A percentile compares a stretch with the other conserved stretches of the same genome.
phyloP scores from a whole-genome alignment of 2,329 filamentous ascomycete species.

The Dactylellina drechsleri region DNA sequence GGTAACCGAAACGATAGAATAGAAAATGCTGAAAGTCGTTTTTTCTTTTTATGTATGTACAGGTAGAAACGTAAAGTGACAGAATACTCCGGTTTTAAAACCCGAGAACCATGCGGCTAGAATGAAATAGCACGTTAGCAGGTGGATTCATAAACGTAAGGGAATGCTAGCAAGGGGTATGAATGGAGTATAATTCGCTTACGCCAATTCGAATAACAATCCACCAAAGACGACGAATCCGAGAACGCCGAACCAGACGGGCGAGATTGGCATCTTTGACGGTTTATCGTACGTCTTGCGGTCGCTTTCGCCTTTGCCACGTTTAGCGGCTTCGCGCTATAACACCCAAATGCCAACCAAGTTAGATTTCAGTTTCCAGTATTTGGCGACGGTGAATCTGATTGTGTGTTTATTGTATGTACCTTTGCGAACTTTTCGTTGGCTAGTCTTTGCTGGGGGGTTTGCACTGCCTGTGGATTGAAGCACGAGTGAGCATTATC shows the following conservation, averaged over 20 bases:
- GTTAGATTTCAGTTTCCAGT: neutral
- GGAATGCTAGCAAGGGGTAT: neutral
- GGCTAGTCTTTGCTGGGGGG: slow-evolving; percentile 80
- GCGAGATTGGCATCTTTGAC: slow-evolving; percentile 71
- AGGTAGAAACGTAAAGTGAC: neutral
- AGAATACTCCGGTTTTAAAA: slow-evolving; percentile 5
- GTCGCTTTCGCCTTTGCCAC: slow-evolving; percentile 76
- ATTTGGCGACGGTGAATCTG: neutral
- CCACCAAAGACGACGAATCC: slow-evolving; percentile 72
- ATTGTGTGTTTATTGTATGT: neutral
- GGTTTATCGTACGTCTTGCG: slow-evolving; percentile 71
- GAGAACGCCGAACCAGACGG: slow-evolving; percentile 72
- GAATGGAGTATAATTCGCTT: slow-evolving; percentile 24
- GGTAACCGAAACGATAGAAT: neutral
- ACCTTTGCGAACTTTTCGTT: slow-evolving; percentile 79
- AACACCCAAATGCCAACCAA: neutral
- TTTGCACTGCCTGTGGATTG: slow-evolving; percentile 74
- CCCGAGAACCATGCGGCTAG: slow-evolving; percentile 39
- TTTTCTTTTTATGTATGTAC: slow-evolving; percentile 19
- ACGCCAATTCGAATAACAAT: slow-evolving; percentile 62
- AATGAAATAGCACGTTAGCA: neutral
- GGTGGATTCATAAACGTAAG: neutral
- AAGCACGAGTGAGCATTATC: slow-evolving; percentile 17
- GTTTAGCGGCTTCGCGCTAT: slow-evolving; percentile 73
- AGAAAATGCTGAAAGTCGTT: neutral